Base-by-base conservation (phyloP, 768 basidiomycete species). In the Termitomyces sp. region DNA sequence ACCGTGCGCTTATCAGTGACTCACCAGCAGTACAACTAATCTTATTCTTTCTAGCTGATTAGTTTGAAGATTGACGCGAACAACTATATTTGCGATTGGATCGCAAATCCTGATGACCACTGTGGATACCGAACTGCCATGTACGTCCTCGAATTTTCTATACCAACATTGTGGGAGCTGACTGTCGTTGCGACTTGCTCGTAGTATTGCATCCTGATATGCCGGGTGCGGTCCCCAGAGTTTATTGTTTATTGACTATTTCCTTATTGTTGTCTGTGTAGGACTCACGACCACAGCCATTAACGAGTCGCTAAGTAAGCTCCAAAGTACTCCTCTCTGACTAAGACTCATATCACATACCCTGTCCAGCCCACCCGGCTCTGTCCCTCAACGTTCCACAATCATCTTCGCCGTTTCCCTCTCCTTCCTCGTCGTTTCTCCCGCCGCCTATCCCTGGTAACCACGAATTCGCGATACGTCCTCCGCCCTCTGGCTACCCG, bases 391-490 rank as follows among this genome's bases (percentile, higher is more conserved):
- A 80, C 59, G 67, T 70, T n/a, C 68, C 73, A 26, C 73, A 79
- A 8, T 75, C 80, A 14, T 71, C 75, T 0, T 77, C 76, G 0
- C 75, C 77, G 2, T 79, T 78, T 57, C 86, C 87, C 0, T 86
- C 84, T 0, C 88, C 88, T 3, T 82, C 82, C 0, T 85, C 83
- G 9, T 76, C 84, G 0, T 88, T 88, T 63, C 65, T 87, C 2
- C 85, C 88, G 3, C 88, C 87, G 4, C 87, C 88, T 4, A 76
- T 80, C 6, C 84, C 83, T 1, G 80, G 82, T 5, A 75, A 80
- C 30, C 86, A 89, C 74, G 87, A 89, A 63, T 88, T 86, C 65
- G 86, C 85, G 12, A 64, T 80, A 42, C 78, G 77, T 58, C 76
- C 76, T 0, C 71, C 76, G 5, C 73, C 75, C 6, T 58, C 67